These are phyloP conservation scores for Spinellus fusiger DNA, from an alignment of 192 early-diverging fungal species.

Conservation along the genomic window DNA sequence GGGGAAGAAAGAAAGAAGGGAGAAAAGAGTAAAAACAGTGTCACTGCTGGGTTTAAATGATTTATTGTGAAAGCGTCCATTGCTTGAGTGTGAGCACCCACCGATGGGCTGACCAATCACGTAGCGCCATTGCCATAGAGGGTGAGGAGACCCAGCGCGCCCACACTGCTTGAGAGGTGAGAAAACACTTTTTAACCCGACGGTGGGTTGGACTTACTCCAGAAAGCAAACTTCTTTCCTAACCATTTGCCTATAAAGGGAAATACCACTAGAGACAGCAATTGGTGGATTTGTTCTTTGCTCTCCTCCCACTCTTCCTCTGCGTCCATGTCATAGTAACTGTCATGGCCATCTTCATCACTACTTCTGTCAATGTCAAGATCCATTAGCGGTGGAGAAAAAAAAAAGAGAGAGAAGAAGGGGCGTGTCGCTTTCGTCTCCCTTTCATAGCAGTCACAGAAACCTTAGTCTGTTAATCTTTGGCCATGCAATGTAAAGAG, in stretches of 20 bases:
- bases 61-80: not conserved
- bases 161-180: not conserved
- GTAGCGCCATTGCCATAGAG: too few species aligned
- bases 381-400: too few species aligned
- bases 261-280: constrained; percentile 47
- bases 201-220: constrained; percentile 38
- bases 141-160: too few species aligned
- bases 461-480: too few species aligned
- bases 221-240: constrained; percentile 45
- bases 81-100: too few species aligned
- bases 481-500: too few species aligned
- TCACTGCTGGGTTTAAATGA: too few species aligned
- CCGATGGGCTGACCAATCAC: too few species aligned
- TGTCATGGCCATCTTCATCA: constrained; percentile 10
- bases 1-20: not conserved
- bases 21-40: not conserved
- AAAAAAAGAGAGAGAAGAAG: too few species aligned
- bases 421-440: too few species aligned
- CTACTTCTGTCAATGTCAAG: constrained; percentile 12
- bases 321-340: constrained; percentile 29
- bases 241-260: constrained; percentile 46
- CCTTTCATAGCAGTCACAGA: too few species aligned
- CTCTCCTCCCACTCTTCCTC: constrained; percentile 51
- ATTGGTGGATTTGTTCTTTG: constrained; percentile 37
- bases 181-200: too few species aligned